Conservation (phyloP, 495 filamentous ascomycete genomes). For the Astrocystis sublimbata region DNA sequence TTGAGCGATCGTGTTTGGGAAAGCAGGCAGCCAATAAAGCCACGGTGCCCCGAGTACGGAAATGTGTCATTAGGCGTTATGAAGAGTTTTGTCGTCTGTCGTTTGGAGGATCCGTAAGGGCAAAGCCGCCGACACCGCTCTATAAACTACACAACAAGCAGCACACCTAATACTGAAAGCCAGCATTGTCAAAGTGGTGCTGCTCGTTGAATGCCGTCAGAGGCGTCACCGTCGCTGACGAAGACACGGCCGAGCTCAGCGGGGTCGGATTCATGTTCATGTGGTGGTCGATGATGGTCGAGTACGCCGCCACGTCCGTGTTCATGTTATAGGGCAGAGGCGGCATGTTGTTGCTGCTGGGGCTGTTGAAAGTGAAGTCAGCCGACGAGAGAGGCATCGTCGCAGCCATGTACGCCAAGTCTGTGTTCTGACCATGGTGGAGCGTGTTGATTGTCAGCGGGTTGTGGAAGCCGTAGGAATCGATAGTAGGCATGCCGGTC, state of each 20-base stretch:
- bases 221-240: constrained; percentile 43
- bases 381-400: constrained; percentile 45
- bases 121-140: too few relatives aligned
- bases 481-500: constrained; percentile 28
- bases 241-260: constrained; percentile 42
- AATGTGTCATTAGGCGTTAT: too few relatives aligned
- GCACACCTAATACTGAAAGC: constrained; percentile 30
- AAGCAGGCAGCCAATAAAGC: too few relatives aligned
- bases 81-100: too few relatives aligned
- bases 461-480: constrained; percentile 32
- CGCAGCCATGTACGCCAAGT: constrained; percentile 27
- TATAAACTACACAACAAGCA: too few relatives aligned
- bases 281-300: constrained; percentile 26
- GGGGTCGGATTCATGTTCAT: too few relatives aligned
- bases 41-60: too few relatives aligned
- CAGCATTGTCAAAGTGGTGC: constrained; percentile 22
- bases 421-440: too few relatives aligned
- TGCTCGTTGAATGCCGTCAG: constrained; percentile 30
- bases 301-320: constrained; percentile 22
- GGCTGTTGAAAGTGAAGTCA: constrained; percentile 36
- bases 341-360: too few relatives aligned
- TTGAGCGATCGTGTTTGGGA: too few relatives aligned
- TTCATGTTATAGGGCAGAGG: constrained; percentile 28
- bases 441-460: constrained; percentile 24
- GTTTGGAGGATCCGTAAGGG: too few relatives aligned